phyloP scores from a whole-genome alignment of 495 filamentous ascomycete species.

The Pseudomonodictys pantanalensis region DNA sequence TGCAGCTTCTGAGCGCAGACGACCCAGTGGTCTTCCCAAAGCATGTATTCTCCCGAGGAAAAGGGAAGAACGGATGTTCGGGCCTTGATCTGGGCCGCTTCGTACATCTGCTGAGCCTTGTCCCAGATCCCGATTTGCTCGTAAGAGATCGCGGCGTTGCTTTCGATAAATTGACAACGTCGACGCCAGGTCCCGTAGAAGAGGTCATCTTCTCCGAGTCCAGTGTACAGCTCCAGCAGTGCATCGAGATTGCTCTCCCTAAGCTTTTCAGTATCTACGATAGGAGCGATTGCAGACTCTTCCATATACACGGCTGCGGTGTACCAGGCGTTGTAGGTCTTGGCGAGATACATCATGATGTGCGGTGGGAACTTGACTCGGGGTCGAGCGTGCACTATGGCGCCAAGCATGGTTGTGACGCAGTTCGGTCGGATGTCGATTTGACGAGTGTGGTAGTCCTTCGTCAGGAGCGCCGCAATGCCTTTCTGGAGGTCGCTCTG shows the following conservation, averaged over 20 bases:
- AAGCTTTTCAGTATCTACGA: conserved; percentile 76
- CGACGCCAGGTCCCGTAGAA: conserved; percentile 98
- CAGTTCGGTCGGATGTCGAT: conserved; percentile 94
- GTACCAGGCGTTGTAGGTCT: conserved; percentile 94
- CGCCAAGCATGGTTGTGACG: conserved; percentile 83
- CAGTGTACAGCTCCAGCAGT: conserved; percentile 82
- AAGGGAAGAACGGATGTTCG: conserved; percentile 89
- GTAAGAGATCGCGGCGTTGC: conserved; percentile 92
- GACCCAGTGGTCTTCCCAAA: conserved; percentile 99
- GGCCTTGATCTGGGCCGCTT: conserved; percentile 93
- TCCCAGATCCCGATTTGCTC: conserved; percentile 99
- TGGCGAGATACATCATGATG: conserved; percentile 87
- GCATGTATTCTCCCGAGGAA: conserved; percentile 93
- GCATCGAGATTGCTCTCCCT: conserved; percentile 94
- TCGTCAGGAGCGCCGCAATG: conserved; percentile 78
- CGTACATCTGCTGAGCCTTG: conserved; percentile 93
- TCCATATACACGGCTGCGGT: conserved; percentile 81
- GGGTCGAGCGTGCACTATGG: conserved; percentile 74
- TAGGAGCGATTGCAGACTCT: conserved; percentile 74
- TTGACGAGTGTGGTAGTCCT: conserved; percentile 91
- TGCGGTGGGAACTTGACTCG: conserved; percentile 90
- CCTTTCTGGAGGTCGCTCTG: conserved; percentile 87
- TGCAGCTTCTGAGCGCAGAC: conserved; percentile 96
- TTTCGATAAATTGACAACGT: conserved; percentile 91
- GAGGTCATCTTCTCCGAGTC: conserved; percentile 88